phyloP scores from a whole-genome alignment of 108 stramenopile genomes.

The Chaetoceros tenuissimus region DNA sequence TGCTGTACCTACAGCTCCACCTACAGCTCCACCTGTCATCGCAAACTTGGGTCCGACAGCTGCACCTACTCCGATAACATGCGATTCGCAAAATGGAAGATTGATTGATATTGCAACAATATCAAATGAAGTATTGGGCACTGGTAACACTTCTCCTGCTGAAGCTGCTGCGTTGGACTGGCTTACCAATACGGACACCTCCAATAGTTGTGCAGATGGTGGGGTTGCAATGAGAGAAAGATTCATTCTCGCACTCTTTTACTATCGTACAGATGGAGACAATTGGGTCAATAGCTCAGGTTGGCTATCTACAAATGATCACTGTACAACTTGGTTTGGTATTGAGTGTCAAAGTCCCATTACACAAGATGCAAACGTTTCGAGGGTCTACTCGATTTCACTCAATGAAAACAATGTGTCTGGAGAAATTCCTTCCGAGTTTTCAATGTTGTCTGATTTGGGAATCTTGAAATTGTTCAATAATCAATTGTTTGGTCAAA shows the following conservation, averaged over 20 bases:
- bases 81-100: neutral
- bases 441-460: neutral
- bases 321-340: slow-evolving; percentile 31
- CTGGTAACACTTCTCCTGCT: neutral
- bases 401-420: neutral
- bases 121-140: neutral
- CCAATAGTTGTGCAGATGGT: neutral
- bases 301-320: slow-evolving; percentile 25
- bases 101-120: neutral
- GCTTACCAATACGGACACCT: neutral
- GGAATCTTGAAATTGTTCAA: neutral
- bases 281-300: slow-evolving; percentile 20
- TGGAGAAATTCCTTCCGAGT: neutral
- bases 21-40: too few species aligned
- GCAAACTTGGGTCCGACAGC: neutral
- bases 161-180: neutral
- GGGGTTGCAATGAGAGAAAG: slow-evolving; percentile 7
- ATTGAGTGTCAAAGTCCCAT: neutral
- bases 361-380: too few species aligned
- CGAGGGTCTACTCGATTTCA: neutral
- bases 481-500: neutral
- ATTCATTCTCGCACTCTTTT: slow-evolving; percentile 34
- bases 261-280: slow-evolving; percentile 26
- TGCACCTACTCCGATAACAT: neutral
- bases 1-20: too few species aligned